A percentile compares a stretch with the other conserved stretches of the same genome.
These are phyloP conservation scores for Sclerotinia sclerotiorum DNA, from an alignment of 2,329 filamentous ascomycete genomes.

Conservation along the genomic window DNA sequence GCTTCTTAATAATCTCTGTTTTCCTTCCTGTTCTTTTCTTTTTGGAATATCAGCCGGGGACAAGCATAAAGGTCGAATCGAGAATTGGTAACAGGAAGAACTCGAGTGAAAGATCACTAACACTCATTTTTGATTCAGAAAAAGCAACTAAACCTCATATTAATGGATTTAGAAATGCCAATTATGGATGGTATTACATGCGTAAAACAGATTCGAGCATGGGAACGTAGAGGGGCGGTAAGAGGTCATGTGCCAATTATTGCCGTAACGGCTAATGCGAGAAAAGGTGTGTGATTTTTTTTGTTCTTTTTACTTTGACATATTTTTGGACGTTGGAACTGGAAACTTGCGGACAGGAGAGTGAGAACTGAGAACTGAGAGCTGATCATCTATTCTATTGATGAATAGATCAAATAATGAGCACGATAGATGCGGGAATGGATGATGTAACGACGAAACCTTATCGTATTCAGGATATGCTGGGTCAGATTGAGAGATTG, in stretches of 20 bases:
- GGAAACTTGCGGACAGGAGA: too few relatives aligned
- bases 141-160: constrained; percentile 59
- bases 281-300: constrained; percentile 38
- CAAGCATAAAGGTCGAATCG: background rate
- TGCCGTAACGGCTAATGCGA: constrained; percentile 74
- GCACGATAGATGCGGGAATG: constrained; percentile 30
- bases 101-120: constrained; percentile 38
- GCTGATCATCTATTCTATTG: too few relatives aligned
- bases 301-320: background rate
- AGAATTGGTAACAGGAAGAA: background rate
- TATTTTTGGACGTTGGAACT: background rate
- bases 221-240: constrained; percentile 59
- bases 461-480: constrained; percentile 33
- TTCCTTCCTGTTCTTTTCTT: background rate
- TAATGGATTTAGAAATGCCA: constrained; percentile 83
- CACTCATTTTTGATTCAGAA: constrained; percentile 30
- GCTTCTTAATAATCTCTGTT: background rate
- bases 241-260: constrained; percentile 69
- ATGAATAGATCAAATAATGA: constrained; percentile 60
- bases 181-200: constrained; percentile 78
- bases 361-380: too few relatives aligned
- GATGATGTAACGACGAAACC: constrained; percentile 36
- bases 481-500: constrained; percentile 31
- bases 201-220: constrained; percentile 63
- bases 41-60: background rate